Evolutionary conservation across 441 rosid species (phyloP).

Genomic region (Eugenia klotzschiana): DNA sequence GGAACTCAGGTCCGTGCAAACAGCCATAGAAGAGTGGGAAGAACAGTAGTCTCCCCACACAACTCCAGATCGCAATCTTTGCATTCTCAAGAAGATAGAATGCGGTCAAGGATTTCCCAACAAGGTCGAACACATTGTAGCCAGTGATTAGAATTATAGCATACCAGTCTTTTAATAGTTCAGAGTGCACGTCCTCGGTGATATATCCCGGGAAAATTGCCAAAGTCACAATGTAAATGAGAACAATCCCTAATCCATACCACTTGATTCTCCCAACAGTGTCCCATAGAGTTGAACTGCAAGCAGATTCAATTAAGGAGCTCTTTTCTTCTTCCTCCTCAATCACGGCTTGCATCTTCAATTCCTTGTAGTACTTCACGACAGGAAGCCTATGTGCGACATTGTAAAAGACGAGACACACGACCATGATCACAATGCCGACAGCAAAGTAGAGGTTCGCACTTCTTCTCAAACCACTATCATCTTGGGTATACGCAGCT

Average conservation of each 20-base stretch:
- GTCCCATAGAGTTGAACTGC: conserved; percentile 55
- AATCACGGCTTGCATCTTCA: conserved; percentile 38
- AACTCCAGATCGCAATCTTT: conserved; percentile 48
- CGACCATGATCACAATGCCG: conserved; percentile 57
- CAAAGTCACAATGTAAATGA: conserved; percentile 55
- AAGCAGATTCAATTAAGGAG: conserved; percentile 30
- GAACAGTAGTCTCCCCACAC: conserved; percentile 57
- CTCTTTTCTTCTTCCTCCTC: conserved; percentile 36
- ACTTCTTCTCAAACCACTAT: conserved; percentile 54
- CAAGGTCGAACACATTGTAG: conserved; percentile 70
- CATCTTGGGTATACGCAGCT: conserved; percentile 62
- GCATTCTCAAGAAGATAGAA: conserved; percentile 37
- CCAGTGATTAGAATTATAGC: conserved; percentile 52
- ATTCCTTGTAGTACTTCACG: conserved; percentile 51
- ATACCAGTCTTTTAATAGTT: conserved; percentile 70
- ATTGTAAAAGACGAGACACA: conserved; percentile 58
- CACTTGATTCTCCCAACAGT: conserved; percentile 53
- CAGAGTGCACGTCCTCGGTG: conserved; percentile 86
- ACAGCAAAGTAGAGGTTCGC: conserved; percentile 68
- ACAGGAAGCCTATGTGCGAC: conserved; percentile 67
- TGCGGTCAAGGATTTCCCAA: conserved; percentile 81
- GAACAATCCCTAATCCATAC: conserved; percentile 58
- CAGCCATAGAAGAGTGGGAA: conserved; percentile 75
- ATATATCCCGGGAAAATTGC: conserved; percentile 86
- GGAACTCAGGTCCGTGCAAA: conserved; percentile 73